Evolutionary conservation across 306 rosid species (phyloP), one percentile per base, ranked within the genome.

Genomic region (Malus sieversii): DNA sequence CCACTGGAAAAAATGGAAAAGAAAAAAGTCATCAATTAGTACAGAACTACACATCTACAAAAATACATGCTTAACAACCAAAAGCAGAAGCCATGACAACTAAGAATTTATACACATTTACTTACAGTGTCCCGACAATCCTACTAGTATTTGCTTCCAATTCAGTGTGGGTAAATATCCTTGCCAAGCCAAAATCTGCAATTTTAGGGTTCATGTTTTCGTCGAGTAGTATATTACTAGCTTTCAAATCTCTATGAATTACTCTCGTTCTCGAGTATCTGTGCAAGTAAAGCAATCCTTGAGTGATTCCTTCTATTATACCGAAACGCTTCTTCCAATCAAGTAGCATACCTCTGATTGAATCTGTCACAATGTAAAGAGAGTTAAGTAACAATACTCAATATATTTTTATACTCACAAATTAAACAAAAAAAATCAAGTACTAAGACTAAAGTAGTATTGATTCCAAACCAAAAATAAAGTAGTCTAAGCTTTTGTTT

Each of bases 91-190:
- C n/a, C 66, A 27, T 27, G 38, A 14, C 6, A 48, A 48, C 1
- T 15, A 61, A 27, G 66, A 40, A 3, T 20, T 4, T 35, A 35
- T 4, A n/a, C 6, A 4, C 30, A 20, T 77, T 25, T 69, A 71
- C 86, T 79, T 73, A 75, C 76, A 38, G 55, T 66, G 86, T 79
- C 8, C 86, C 84, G 25, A 79, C 81, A 62, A 79, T 63, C 61
- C 71, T 8, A 3, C 15, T 12, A 12, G 86, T 67, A 3, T 72
- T 72, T 58, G 29, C 53, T 30, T 71, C 67, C 25, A 72, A 23
- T 58, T 79, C 77, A 64, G 46, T 72, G 16, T 57, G 62, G 3
- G 30, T 27, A 38, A 61, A 61, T 38, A 74, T 63, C 40, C 68
- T 74, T 18, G 68, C 68, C 59, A 60, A 0, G 7, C 68, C 68